phyloP scores from a whole-genome alignment of 2,329 filamentous ascomycete species.

The Paraconiothyrium sp. region DNA sequence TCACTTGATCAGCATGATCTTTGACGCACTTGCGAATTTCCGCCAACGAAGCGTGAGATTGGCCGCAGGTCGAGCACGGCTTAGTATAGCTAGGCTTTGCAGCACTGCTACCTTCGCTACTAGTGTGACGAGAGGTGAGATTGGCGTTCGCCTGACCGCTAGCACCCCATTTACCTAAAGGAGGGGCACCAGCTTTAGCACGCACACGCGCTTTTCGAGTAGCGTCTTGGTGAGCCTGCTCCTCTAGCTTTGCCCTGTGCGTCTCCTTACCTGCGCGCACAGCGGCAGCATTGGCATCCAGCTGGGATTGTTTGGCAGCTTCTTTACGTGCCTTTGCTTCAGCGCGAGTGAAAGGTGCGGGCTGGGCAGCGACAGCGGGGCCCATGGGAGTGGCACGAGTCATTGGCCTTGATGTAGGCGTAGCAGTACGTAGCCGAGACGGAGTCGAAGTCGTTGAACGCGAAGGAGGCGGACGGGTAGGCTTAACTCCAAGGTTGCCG shows the following conservation, averaged over 20 bases:
- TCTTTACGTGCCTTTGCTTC: constrained; percentile 21
- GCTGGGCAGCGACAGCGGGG: neutral
- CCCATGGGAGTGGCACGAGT: neutral
- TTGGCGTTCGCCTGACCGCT: neutral
- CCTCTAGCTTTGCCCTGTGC: constrained; percentile 15
- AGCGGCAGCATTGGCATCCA: constrained; percentile 25
- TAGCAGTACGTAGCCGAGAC: neutral
- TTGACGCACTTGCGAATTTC: constrained; percentile 17
- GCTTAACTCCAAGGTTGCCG: neutral
- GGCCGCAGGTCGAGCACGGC: constrained; percentile 18
- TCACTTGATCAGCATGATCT: neutral
- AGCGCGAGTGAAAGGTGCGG: neutral
- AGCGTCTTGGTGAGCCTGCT: constrained; percentile 14
- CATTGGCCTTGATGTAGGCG: neutral
- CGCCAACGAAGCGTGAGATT: constrained; percentile 13
- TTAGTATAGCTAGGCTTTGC: constrained; percentile 11
- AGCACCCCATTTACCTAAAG: constrained; percentile 10
- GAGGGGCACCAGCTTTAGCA: constrained; percentile 26
- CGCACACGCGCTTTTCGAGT: constrained; percentile 26
- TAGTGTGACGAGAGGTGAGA: neutral
- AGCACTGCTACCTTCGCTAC: neutral
- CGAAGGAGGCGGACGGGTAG: neutral
- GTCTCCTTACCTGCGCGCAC: constrained; percentile 24
- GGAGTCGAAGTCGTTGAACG: neutral
- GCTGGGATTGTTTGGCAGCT: constrained; percentile 21